Evolutionary conservation across 73 alveolate species (phyloP), one percentile per base, ranked within the genome.

Genomic region (Blepharisma stoltei): DNA sequence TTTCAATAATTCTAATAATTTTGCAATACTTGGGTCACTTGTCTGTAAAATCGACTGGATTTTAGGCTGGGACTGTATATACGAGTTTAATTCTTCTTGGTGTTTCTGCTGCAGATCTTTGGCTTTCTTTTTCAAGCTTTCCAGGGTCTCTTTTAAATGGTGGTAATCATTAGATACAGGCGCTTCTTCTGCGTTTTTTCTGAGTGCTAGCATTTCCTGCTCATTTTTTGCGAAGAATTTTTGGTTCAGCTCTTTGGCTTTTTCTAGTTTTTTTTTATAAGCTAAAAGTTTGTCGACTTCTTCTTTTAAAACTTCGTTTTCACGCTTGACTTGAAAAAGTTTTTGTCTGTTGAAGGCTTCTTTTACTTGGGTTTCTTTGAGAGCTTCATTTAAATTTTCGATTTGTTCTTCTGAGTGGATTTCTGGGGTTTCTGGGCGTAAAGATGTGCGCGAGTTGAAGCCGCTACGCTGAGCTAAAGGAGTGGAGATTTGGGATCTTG

Each of bases 331-430:
- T 38, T 60, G 73, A 47, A 14, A 60, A 4, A 60, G 73, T 5
- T 60, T 60, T 25, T 60, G 73, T 38, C 23, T 60, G 73, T 60
- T 60, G 14, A 14, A 38, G 73, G 73, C 23, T 60, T 60, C 73
- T 60, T 60, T 60, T n/a, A 60, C 23, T 25, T 60, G 73, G 46
- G 46, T 60, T 0, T 60, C 73, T 14, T 8, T 60, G 6, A 60
- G 46, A 47, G 23, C 14, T 9, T 60, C 18, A 3, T 60, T n/a
- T 8, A 60, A 38, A 38, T 14, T 38, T 60, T 60, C 73, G 5
- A 38, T 8, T 8, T 60, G 14, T 20, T 25, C 46, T 38, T 60
- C 73, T n/a, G 18, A 8, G 14, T 60, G 73, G 73, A 20, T 32
- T 32, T 32, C 41, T 32, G 41, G 41, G 41, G 41, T 32, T 32